Base-by-base conservation (phyloP, 2,329 filamentous ascomycete genomes). In the Clonostachys chloroleuca region DNA sequence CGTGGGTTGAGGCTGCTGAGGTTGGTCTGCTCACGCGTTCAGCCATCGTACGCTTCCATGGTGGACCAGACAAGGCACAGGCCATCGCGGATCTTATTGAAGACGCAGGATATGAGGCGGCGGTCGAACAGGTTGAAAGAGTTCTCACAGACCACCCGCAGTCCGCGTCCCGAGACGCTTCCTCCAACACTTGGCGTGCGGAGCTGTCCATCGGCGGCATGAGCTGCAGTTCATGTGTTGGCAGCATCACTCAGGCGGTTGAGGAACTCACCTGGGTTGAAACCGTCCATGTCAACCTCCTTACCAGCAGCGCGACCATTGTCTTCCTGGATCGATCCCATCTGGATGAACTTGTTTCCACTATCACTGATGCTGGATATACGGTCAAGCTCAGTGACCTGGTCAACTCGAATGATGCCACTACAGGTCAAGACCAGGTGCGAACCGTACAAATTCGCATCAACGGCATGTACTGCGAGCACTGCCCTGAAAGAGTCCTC, bases 391-490 rank as follows among this genome's bases (percentile, higher is more conserved):
- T 89, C 13, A 77, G 81, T 53, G 72, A 72, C 33, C 66, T 79
- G 12, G 57, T 68, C 20, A 62, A 68, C 24, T 54, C 74, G 10
- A 62, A 74, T 39, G 60, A 69, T 50, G 65, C 68, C 10, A 71
- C 76, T 20, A 44, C 55, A 4, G 52, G 36, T 39, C 17, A n/a
- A 45, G 2, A 49, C 36, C 14, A 18, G 13, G 36, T n/a, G 14
- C 36, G 36, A 39, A 39, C 36, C 7, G 75, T 89, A 3, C 78
- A 84, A 47, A 81, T 92, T 48, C 66, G 66, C 37, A 71, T 92
- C 43, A 77, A 86, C 44, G 88, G 88, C 43, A 84, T 92, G 68
- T 89, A 87, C 63, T 92, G 88, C 64, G 73, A 78, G 13, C 81
- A 87, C 56, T 92, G 87, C 55, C 84, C 86, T 1, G 69, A 73